Conservation (phyloP, 1,284 basidiomycete species). For the Megacollybia platyphylla region DNA sequence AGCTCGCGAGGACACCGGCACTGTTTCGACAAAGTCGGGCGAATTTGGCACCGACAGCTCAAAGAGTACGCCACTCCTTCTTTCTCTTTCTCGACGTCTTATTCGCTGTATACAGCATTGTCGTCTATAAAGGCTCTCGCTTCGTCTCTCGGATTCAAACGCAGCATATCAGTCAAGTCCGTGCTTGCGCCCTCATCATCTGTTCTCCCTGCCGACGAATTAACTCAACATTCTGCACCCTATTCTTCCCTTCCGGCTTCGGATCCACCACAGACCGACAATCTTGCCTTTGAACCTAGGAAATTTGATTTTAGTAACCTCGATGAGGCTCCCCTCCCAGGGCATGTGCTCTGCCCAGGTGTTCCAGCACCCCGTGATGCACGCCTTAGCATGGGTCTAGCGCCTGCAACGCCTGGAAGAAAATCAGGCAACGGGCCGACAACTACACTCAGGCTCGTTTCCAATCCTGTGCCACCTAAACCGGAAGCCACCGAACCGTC, state of each 20-base stretch:
- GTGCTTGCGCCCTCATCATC: slow-evolving; percentile 14
- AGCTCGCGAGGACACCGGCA: slow-evolving; percentile 38
- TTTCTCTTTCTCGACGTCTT: slow-evolving; percentile 7
- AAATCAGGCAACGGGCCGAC: slow-evolving; percentile 26
- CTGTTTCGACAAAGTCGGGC: slow-evolving; percentile 35
- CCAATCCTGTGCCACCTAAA: slow-evolving; percentile 13
- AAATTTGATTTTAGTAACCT: slow-evolving; percentile 15
- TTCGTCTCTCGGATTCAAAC: slow-evolving; percentile 55
- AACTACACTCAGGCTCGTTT: slow-evolving; percentile 54
- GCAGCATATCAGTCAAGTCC: slow-evolving; percentile 23
- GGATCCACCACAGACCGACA: slow-evolving; percentile 27
- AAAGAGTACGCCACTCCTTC: slow-evolving; percentile 35
- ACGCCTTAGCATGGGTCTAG: slow-evolving; percentile 36
- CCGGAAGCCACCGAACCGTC: slow-evolving; percentile 10
- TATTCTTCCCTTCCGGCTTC: slow-evolving; percentile 39
- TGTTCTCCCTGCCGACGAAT: slow-evolving; percentile 19
- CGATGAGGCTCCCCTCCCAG: slow-evolving; percentile 37
- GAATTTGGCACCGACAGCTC: slow-evolving; percentile 61
- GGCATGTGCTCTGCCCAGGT: slow-evolving; percentile 40
- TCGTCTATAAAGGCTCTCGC: slow-evolving; percentile 63
- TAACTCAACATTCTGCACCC: slow-evolving; percentile 32
- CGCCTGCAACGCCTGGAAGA: slow-evolving; percentile 20
- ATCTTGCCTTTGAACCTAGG: slow-evolving; percentile 31
- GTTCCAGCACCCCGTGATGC: slow-evolving; percentile 42
- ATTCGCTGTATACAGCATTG: slow-evolving; percentile 22